A percentile compares a stretch with the other conserved stretches of the same genome.
These are phyloP conservation scores for Epichloe aotearoae DNA, from an alignment of 2,329 filamentous ascomycete genomes.

Conservation along the genomic window DNA sequence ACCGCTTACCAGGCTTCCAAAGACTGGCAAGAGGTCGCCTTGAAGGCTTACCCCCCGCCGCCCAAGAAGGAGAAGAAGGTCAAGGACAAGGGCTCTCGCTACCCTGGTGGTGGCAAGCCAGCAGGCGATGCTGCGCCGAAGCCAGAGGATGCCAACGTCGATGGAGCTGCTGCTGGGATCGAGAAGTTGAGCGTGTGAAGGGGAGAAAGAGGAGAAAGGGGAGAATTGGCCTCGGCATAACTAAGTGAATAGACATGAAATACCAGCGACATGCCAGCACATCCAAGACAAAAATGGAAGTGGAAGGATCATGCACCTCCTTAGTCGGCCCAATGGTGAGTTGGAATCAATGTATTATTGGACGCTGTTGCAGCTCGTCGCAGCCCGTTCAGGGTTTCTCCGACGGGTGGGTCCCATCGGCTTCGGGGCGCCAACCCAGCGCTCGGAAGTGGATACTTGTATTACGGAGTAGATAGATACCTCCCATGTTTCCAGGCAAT, in stretches of 20 bases:
- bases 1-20: constrained; percentile 53
- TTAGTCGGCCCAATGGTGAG: neutral
- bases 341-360: neutral
- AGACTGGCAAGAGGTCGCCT: constrained; percentile 61
- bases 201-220: neutral
- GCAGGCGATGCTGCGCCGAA: neutral
- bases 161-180: constrained; percentile 2
- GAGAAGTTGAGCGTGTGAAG: constrained; percentile 4
- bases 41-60: constrained; percentile 67
- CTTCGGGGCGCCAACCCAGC: neutral
- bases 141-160: constrained; percentile 1
- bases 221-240: neutral
- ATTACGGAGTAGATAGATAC: too few relatives aligned
- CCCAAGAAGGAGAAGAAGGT: constrained; percentile 62
- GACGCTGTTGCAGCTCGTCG: neutral
- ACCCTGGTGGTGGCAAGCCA: constrained; percentile 32
- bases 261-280: neutral
- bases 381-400: neutral
- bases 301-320: neutral
- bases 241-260: neutral
- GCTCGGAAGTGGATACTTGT: neutral
- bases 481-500: neutral
- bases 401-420: neutral
- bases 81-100: constrained; percentile 60
- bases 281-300: neutral